Evolutionary conservation across 83 land plant genomes (phyloP), one percentile per base, ranked within the genome.

Genomic region (Diphasiastrum complanatum): DNA sequence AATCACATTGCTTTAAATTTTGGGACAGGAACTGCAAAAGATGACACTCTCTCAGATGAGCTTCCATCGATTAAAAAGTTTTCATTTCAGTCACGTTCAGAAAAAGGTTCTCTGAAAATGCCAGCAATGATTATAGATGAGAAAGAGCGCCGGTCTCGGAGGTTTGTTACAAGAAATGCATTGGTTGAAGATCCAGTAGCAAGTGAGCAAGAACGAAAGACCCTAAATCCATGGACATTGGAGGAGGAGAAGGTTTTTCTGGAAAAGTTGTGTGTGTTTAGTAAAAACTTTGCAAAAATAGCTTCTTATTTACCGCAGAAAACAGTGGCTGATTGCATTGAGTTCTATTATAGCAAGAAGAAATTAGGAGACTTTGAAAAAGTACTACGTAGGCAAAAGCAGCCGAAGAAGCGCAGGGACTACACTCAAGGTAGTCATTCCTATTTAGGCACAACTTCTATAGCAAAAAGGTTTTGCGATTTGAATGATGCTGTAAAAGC

Each of bases 321-420:
- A 35, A 73, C 80, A 16, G 64, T 66, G 35, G 80, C 75, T 45
- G 80, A 77, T 56, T 77, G 80, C 57, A 53, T 77, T 12, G 80
- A 77, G 51, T 77, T 60, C 40, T 77, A 77, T 49, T 77, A 77
- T 37, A 47, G 72, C 46, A 77, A 73, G 18, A 66, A 77, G 31
- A 77, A 73, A 49, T 61, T 66, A 40, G 78, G 74, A 18, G 80
- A 73, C 3, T 73, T 77, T 48, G 56, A 74, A 48, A 74, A 55
- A 60, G 40, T 66, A 33, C 66, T 47, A 16, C 51, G 47, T 11
- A 66, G 66, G 56, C 63, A 55, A 41, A n/a, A 53, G 30, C 73
- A 67, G 47, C 63, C 67, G 49, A 77, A 74, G 49, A 77, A 77
- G 34, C 61, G 77, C 24, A 61, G 78, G 65, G 75, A 75, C 35